Conservation (phyloP, 108 stramenopile genomes). For the Seminavis robusta region DNA sequence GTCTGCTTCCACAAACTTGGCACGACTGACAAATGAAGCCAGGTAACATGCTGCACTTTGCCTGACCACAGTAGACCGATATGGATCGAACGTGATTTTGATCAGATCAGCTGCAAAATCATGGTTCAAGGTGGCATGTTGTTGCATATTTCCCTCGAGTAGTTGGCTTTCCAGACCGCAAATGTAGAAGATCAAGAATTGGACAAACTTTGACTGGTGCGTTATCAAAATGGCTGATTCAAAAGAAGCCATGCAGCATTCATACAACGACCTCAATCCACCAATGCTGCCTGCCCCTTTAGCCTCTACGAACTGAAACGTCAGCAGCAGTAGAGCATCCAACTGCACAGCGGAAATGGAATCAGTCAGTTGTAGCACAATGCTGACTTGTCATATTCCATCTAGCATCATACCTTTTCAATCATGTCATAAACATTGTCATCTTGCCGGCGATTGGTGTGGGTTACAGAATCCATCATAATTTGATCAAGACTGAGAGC, state of each 20-base stretch:
- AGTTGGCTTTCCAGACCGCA: slow-evolving; percentile 72
- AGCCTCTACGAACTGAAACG: slow-evolving; percentile 49
- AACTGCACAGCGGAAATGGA: slow-evolving; percentile 38
- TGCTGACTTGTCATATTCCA: no score
- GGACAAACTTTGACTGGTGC: slow-evolving; percentile 95
- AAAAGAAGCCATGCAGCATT: slow-evolving; percentile 41
- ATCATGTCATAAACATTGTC: slow-evolving; percentile 35
- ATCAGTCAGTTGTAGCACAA: no score
- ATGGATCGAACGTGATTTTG: slow-evolving; percentile 68
- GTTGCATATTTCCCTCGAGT: not conserved
- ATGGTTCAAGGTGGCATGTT: slow-evolving; percentile 52
- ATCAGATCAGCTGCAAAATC: slow-evolving; percentile 73
- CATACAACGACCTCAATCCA: slow-evolving; percentile 18
- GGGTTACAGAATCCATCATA: not conserved
- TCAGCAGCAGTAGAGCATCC: slow-evolving; percentile 50
- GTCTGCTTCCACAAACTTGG: slow-evolving; percentile 73
- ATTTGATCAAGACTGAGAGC: no score
- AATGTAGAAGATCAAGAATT: slow-evolving; percentile 85
- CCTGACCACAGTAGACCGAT: slow-evolving; percentile 59
- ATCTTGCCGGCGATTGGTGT: slow-evolving; percentile 1
- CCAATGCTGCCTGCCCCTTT: not conserved
- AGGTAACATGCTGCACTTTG: slow-evolving; percentile 91
- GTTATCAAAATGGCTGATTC: slow-evolving; percentile 83
- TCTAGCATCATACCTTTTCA: slow-evolving; percentile 36
- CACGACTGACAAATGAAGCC: slow-evolving; percentile 93